Conservation (phyloP, 352 stramenopile genomes). For the Globisporangium nagaii region DNA sequence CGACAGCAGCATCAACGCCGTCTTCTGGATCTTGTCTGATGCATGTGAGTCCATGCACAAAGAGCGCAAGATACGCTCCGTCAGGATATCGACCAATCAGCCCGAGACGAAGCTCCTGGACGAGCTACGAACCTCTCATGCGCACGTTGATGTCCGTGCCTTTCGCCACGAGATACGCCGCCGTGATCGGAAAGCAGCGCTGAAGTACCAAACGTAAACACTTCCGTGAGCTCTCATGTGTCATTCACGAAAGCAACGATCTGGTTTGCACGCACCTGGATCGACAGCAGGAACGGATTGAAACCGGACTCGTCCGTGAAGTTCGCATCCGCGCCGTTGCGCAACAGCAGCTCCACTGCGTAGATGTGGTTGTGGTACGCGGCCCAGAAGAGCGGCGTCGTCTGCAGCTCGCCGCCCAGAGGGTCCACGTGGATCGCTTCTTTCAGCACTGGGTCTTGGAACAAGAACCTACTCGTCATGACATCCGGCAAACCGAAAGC, state of each 20-base stretch:
- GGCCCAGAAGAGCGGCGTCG: constrained; percentile 75
- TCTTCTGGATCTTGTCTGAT: constrained; percentile 29
- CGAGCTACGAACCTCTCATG: constrained; percentile 27
- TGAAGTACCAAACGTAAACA: neutral
- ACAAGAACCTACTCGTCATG: constrained; percentile 35
- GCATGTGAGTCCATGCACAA: neutral
- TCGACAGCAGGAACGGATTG: constrained; percentile 58
- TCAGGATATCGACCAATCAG: no score
- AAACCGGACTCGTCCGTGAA: constrained; percentile 51
- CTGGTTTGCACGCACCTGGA: constrained; percentile 42
- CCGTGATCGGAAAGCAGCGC: constrained; percentile 67
- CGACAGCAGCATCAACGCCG: constrained; percentile 69
- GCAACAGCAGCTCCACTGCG: constrained; percentile 62
- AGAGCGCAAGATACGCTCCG: no score
- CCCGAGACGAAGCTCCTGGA: no score
- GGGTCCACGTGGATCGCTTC: constrained; percentile 38
- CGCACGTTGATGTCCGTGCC: constrained; percentile 58
- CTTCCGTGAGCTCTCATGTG: no score
- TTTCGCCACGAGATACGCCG: constrained; percentile 73
- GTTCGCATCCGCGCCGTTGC: constrained; percentile 43
- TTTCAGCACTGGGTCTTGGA: constrained; percentile 29
- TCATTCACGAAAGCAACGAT: no score
- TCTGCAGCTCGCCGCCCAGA: constrained; percentile 47
- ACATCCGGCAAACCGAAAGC: neutral
- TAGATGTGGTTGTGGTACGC: constrained; percentile 77